Evolutionary conservation across 2,329 filamentous ascomycete genomes (phyloP), one percentile per base, ranked within the genome.

Genomic region (Phaeosphaeria sp.): DNA sequence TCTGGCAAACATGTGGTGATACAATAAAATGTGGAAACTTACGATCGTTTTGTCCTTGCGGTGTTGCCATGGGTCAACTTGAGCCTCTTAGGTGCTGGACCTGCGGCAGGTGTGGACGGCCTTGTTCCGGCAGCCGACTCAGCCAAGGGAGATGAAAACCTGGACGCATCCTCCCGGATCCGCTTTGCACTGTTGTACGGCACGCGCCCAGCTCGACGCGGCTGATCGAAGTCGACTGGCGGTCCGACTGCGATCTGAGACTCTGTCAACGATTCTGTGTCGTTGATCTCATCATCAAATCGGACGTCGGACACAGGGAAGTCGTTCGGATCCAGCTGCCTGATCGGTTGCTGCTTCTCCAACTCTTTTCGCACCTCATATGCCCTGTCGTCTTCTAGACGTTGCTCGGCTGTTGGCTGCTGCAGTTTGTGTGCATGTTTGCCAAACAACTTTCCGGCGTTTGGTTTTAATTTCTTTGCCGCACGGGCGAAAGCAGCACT

Each of bases 21-120:
- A 47, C 60, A 57, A 47, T 50, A 51, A 46, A 49, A 48, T 39
- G 36, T 39, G 44, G 50, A 53, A 51, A 76, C 74, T 74, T 72
- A 77, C 74, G 74, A 77, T 71, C 69, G 67, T 63, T 77, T 77
- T 50, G 71, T 76, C 45, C 72, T 68, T 49, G 74, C 74, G 53
- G 72, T 63, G 54, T 74, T 71, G 43, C 74, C 72, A 57, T 75
- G 73, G 51, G 65, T 76, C 51, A 75, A 59, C 60, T 75, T 76
- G 21, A 74, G 58, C 49, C 72, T 71, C 65, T 77, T 77, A 22
- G 66, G 63, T 46, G 65, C 64, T 58, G 65, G 74, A 56, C 60
- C 64, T 56, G 67, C 59, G 52, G 64, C 65, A 51, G 74, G 74
- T 30, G 74, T 76, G 45, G 74, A 71, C 24, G 74, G 74, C 51